Conservation (phyloP, 1,284 basidiomycete genomes). For the Mycena sp. region DNA sequence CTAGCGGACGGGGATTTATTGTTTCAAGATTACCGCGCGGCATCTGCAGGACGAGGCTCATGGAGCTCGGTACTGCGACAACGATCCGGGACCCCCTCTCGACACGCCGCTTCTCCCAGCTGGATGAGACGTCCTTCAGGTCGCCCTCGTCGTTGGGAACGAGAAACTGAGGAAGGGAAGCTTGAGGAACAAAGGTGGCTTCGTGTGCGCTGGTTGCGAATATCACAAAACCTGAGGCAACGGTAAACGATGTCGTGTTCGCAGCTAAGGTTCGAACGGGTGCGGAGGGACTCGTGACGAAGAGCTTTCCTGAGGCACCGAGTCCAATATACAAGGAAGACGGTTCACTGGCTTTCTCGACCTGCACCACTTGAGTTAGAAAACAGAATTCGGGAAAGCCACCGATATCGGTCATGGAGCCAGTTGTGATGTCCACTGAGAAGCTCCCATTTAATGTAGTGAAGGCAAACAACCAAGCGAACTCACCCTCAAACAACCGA, state of each 20-base stretch:
- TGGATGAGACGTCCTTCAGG: constrained; percentile 44
- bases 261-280: constrained; percentile 53
- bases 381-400: constrained; percentile 71
- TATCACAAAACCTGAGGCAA: constrained; percentile 86
- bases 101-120: constrained; percentile 80
- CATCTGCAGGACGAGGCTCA: constrained; percentile 96
- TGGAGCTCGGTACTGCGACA: constrained; percentile 84
- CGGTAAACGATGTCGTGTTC: constrained; percentile 82
- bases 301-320: constrained; percentile 71
- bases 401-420: constrained; percentile 31
- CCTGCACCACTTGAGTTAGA: constrained; percentile 45
- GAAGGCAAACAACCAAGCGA: neutral
- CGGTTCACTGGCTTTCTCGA: constrained; percentile 10
- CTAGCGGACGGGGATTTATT: constrained; percentile 91
- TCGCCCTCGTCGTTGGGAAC: constrained; percentile 34
- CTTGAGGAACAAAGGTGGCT: constrained; percentile 77
- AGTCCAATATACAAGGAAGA: constrained; percentile 69
- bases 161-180: constrained; percentile 44
- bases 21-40: constrained; percentile 97
- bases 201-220: constrained; percentile 90
- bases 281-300: constrained; percentile 46
- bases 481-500: constrained; percentile 60
- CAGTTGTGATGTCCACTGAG: constrained; percentile 41
- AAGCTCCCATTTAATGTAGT: neutral
- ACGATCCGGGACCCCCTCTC: constrained; percentile 92